Percentiles rank a stretch among this genome's conserved stretches.
Conservation (phyloP, 768 basidiomycete genomes). For the Postia placenta region DNA sequence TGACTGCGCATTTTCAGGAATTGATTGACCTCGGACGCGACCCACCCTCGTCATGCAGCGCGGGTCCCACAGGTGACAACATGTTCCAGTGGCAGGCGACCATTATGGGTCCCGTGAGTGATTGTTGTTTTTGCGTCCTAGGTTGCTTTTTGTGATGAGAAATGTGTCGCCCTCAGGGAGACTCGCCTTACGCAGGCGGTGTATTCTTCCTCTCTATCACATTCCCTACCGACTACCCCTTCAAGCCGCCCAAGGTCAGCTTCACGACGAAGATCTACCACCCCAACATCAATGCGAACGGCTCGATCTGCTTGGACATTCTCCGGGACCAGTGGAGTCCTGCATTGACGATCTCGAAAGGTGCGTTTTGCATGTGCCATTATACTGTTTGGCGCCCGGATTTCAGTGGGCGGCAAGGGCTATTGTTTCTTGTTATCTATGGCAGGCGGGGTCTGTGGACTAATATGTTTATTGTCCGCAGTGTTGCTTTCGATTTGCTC, state of each 20-base stretch:
- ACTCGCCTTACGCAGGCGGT: constrained; percentile 97
- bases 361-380: constrained; percentile 45
- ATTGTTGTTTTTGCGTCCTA: background rate
- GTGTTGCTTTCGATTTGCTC: constrained; percentile 98
- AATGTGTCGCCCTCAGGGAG: constrained; percentile 49
- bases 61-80: constrained; percentile 95
- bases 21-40: constrained; percentile 98
- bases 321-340: constrained; percentile 99
- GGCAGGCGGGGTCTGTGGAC: constrained; percentile 1
- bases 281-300: constrained; percentile 99
- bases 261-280: constrained; percentile 99
- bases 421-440: background rate
- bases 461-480: constrained; percentile 27
- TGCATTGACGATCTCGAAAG: constrained; percentile 98
- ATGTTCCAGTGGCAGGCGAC: constrained; percentile 99
- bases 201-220: constrained; percentile 97
- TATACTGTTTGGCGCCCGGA: too few relatives aligned
- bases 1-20: constrained; percentile 53
- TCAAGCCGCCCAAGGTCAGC: constrained; percentile 99
- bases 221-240: constrained; percentile 97
- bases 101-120: constrained; percentile 96
- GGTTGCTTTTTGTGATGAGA: constrained; percentile 1
- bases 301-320: constrained; percentile 98
- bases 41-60: constrained; percentile 98
- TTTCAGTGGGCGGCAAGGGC: background rate